Base-by-base conservation (phyloP, 106 monocot genomes). In the Dioscorea zingiberensis region DNA sequence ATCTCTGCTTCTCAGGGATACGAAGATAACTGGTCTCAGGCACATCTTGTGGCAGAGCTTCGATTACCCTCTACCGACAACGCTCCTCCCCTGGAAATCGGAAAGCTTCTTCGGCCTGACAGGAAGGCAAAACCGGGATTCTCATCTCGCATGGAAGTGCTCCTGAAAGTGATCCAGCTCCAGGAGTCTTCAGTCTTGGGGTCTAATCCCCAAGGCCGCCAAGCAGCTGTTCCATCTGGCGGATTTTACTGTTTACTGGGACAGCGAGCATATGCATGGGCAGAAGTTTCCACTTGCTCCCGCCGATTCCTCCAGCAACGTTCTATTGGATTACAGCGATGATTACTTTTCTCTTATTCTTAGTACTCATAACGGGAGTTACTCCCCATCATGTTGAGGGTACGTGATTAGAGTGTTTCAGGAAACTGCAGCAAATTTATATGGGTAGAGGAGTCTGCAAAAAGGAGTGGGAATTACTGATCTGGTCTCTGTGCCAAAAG, bases 11-110 rank as follows among this genome's bases (percentile, higher is more conserved):
- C 1, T 82, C 25, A 68, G 58, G 14, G 54, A 25, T 11, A 13
- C 2, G 21, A 47, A n/a, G n/a, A n/a, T 4, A 64, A 55, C 55
- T n/a, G 7, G 44, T 14, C 19, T 2, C 8, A n/a, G n/a, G n/a
- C n/a, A 1, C 32, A 25, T 62, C 21, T 1, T 62, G n/a, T 83
- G 83, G 83, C 75, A 78, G 54, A 79, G 83, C 67, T 83, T 83
- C 17, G 83, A 83, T 25, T 19, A 70, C 21, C 74, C n/a, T n/a
- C 83, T 1, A 70, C 69, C 4, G 44, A 78, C 54, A n/a, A 79
- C 79, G 1, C 24, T 74, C 13, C 74, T 83, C 13, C 68, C 71
- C 0, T n/a, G n/a, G 79, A 67, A 18, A 83, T 83, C n/a, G n/a
- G n/a, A 78, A 75, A 58, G n/a, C 29, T 79, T 11, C n/a, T n/a